Evolutionary conservation across 768 basidiomycete genomes (phyloP), one percentile per base, ranked within the genome.

Genomic region (Boletus tomentosulus): DNA sequence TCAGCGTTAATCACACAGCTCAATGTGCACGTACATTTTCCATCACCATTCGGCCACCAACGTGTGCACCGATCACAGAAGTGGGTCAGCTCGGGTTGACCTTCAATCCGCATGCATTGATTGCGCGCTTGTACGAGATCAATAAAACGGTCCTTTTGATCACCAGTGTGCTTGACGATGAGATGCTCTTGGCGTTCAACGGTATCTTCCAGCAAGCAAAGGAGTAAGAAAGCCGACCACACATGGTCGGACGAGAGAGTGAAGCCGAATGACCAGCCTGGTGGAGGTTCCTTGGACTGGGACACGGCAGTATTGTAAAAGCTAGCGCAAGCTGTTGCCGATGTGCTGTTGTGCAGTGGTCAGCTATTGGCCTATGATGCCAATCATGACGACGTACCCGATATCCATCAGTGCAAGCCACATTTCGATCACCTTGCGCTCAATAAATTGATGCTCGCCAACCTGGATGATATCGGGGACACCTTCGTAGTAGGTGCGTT

Each of bases 51-150:
- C 1, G 7, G 13, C 8, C 8, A 58, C 48, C 51, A 53, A 0
- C 1, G 11, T 2, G 48, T 58, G 2, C 50, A 58, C 24, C 28
- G 35, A 4, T 57, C 31, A 9, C 58, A 59, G 5, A 48, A 59
- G 3, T 59, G 56, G 0, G n/a, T 51, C 1, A 57, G 2, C 15
- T 57, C 42, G 0, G 22, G 46, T 1, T 57, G 56, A 0, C 52
- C 50, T 0, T 35, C n/a, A 13, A 57, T 35, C 0, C 12, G 5
- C 56, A 57, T 51, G 5, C 19, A 9, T 1, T 42, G 13, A 3
- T 59, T 59, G 0, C 37, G 3, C 1, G 41, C 43, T 5, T 27
- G 33, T 0, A 59, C 24, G 25, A 46, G 46, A 0, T 45, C 46
- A 1, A 0, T 37, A 1, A 59, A 28, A 1, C 27, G 24, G 5